Evolutionary conservation across 345 rosid species (phyloP), one percentile per base, ranked within the genome.

Genomic region (Pistacia atlantica): DNA sequence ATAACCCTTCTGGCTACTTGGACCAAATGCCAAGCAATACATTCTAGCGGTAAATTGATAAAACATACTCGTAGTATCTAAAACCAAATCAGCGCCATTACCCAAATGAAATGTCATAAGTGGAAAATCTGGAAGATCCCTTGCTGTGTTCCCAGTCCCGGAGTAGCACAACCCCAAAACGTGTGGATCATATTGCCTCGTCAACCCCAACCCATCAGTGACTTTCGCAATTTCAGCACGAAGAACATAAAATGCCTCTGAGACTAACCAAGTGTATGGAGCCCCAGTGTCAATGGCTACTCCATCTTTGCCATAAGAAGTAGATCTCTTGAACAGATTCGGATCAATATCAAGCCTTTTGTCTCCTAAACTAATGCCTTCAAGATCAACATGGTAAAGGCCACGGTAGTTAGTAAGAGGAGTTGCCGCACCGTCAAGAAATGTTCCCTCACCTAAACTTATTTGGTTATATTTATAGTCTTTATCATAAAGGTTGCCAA

Each of bases 51-150:
- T 16, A 31, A 70, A 71, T 59, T 79, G 85, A 37, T 84, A 82
- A 69, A 91, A 89, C 83, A 89, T 55, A 75, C 91, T 86, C 11
- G 65, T 35, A 1, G 82, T 77, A 22, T 88, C 92, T 74, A 91
- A 72, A 52, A 75, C 89, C 72, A 91, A 58, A 49, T 89, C 91
- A 1, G 90, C 96, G 4, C 87, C 92, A 0, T 73, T 92, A 0
- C 82, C 76, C 5, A 91, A 87, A 42, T 67, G 91, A 62, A 89
- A 81, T 33, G 89, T 81, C 63, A 90, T 83, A 9, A 52, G 69
- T 0, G 96, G 93, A 74, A 91, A 90, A 59, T 89, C 90, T 4
- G 46, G 57, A 3, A 89, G 80, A 79, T 91, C 93, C 11, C 76
- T 4, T 0, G 42, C 67, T 7, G 84, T 66, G 37, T 69, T 58